These are phyloP conservation scores for Saccharomyces mikatae DNA, from an alignment of 805 yeast genomes.

Conservation along the genomic window DNA sequence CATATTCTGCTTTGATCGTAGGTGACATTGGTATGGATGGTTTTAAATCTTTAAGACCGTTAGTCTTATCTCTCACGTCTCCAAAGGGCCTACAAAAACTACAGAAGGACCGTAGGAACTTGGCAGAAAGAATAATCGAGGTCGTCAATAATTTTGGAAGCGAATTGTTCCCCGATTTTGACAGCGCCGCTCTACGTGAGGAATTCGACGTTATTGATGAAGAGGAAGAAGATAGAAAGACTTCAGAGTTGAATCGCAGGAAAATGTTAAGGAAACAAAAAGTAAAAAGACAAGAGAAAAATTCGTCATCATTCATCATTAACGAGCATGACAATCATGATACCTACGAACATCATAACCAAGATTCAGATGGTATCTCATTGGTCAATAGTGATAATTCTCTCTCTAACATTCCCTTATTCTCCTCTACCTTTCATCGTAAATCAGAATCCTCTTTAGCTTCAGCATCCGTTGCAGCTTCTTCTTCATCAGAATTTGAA, in stretches of 20 bases:
- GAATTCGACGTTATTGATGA: conserved; percentile 18
- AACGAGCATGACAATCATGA: background rate
- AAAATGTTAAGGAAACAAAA: conserved; percentile 26
- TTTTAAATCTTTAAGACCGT: conserved; percentile 73
- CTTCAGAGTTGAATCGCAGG: conserved; percentile 33
- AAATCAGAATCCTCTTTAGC: conserved; percentile 25
- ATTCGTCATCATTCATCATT: background rate
- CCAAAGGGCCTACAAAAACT: conserved; percentile 52
- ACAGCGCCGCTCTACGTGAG: conserved; percentile 30
- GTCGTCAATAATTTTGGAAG: conserved; percentile 78
- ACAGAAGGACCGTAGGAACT: conserved; percentile 49
- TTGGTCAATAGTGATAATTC: conserved; percentile 31
- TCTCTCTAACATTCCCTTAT: conserved; percentile 34
- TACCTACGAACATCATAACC: conserved; percentile 33
- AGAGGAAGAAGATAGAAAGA: conserved; percentile 30
- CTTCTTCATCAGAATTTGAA: conserved; percentile 24
- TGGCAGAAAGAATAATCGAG: conserved; percentile 69
- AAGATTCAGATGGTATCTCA: conserved; percentile 41
- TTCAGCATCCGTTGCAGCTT: conserved; percentile 13
- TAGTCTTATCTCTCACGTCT: conserved; percentile 56
- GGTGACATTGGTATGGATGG: conserved; percentile 94
- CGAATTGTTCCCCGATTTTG: conserved; percentile 78
- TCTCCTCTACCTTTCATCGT: conserved; percentile 34
- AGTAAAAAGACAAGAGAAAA: conserved; percentile 4
- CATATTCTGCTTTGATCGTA: conserved; percentile 82